A percentile compares a stretch with the other conserved stretches of the same genome.
These are phyloP conservation scores for Podospora pseudocomata DNA, from an alignment of 495 filamentous ascomycete species.

Conservation along the genomic window DNA sequence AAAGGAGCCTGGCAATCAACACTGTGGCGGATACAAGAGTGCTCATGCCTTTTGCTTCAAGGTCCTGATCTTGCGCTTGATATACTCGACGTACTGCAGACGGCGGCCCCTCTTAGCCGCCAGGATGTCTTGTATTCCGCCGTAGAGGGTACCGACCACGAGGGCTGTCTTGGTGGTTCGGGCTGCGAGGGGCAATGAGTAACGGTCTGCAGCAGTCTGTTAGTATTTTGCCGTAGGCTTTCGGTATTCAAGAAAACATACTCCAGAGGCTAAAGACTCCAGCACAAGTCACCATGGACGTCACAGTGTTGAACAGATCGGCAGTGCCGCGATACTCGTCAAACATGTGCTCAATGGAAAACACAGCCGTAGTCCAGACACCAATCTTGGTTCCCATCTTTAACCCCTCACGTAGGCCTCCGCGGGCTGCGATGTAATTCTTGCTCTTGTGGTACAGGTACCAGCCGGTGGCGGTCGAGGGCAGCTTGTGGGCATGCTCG, in stretches of 20 bases:
- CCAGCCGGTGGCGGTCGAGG: constrained; percentile 77
- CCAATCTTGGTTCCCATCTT: constrained; percentile 69
- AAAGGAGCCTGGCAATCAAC: neutral
- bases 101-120: constrained; percentile 58
- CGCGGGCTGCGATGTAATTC: constrained; percentile 77
- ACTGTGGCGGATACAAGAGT: constrained; percentile 39
- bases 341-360: constrained; percentile 77
- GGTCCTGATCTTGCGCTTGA: constrained; percentile 36
- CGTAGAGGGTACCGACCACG: constrained; percentile 72
- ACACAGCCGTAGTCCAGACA: constrained; percentile 63
- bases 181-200: constrained; percentile 76
- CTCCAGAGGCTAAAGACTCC: constrained; percentile 85
- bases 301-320: constrained; percentile 72
- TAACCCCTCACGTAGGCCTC: constrained; percentile 70
- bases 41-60: constrained; percentile 8
- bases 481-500: constrained; percentile 87
- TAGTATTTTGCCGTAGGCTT: constrained; percentile 9
- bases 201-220: constrained; percentile 57
- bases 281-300: constrained; percentile 75
- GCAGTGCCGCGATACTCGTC: constrained; percentile 67
- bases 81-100: constrained; percentile 67
- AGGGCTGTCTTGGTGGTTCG: constrained; percentile 79
- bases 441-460: constrained; percentile 97
- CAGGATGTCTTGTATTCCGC: constrained; percentile 64
- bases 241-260: constrained; percentile 38